Evolutionary conservation across 2,329 filamentous ascomycete genomes (phyloP).

Genomic region (Paracorniculantispora psalliotae): DNA sequence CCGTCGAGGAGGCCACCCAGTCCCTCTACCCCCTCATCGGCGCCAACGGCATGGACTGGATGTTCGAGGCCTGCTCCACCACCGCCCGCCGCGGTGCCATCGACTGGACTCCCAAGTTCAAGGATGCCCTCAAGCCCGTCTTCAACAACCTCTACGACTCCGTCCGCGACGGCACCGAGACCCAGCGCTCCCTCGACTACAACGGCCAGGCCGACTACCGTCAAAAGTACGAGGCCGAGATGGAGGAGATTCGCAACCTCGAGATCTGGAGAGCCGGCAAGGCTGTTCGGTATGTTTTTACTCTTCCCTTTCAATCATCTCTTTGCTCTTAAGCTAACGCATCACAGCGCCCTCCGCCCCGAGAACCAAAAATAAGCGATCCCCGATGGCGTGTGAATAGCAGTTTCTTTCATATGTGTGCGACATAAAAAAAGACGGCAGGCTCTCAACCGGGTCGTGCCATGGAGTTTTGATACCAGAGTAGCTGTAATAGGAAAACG

Average conservation of each 20-base stretch:
- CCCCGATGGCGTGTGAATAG: conserved; percentile 3
- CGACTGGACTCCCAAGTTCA: conserved; percentile 97
- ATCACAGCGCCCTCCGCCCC: conserved; percentile 64
- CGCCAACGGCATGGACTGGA: conserved; percentile 99
- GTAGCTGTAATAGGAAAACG: conserved; percentile 11
- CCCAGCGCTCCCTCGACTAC: conserved; percentile 93
- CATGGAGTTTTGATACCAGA: conserved; percentile 12
- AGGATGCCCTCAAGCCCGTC: conserved; percentile 96
- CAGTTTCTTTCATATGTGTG: not conserved
- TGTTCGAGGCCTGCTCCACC: conserved; percentile 99
- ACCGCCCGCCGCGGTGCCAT: conserved; percentile 97
- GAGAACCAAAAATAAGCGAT: conserved; percentile 72
- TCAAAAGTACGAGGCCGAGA: conserved; percentile 94
- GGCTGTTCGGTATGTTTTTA: conserved; percentile 70
- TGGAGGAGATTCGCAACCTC: conserved; percentile 94
- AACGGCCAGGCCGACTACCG: conserved; percentile 95
- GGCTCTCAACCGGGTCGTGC: not conserved
- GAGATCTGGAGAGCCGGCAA: conserved; percentile 99
- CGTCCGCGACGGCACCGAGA: conserved; percentile 88
- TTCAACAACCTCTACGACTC: conserved; percentile 97
- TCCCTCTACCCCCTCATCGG: conserved; percentile 96
- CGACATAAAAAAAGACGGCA: conserved; percentile 4
- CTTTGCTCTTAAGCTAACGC: conserved; percentile 19
- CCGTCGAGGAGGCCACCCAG: conserved; percentile 98
- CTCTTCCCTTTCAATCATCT: not conserved